Conservation (phyloP, 2,329 filamentous ascomycete genomes). For the Incumbomyces lentus region DNA sequence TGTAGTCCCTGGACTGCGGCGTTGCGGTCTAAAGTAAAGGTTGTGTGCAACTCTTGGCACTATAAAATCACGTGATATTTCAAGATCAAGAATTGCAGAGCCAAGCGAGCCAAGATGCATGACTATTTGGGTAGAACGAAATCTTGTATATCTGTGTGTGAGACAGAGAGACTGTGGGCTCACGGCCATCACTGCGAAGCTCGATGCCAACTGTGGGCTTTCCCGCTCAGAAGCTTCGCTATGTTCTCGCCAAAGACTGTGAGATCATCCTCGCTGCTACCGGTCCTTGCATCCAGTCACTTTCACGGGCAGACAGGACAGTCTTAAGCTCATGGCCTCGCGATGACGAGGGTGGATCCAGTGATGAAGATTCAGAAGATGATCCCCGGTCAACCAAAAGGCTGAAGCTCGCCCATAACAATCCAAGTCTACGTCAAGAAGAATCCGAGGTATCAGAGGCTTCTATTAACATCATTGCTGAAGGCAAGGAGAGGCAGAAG, state of each 20-base stretch:
- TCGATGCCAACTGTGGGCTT: constrained; percentile 28
- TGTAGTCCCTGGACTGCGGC: constrained; percentile 9
- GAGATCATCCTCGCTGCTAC: constrained; percentile 61
- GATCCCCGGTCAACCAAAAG: constrained; percentile 35
- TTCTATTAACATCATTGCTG: constrained; percentile 21
- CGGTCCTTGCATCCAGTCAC: constrained; percentile 60
- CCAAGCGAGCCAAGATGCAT: no score
- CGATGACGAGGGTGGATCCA: constrained; percentile 21
- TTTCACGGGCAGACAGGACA: constrained; percentile 48
- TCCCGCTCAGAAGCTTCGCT: constrained; percentile 56
- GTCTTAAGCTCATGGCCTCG: constrained; percentile 52
- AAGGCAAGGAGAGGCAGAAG: constrained; percentile 14
- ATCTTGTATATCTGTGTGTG: no score
- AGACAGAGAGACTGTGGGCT: no score
- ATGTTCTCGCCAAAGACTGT: constrained; percentile 23
- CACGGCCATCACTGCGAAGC: neutral
- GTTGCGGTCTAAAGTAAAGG: neutral
- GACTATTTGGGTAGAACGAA: no score
- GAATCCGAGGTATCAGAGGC: constrained; percentile 15
- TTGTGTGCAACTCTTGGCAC: neutral
- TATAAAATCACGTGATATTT: neutral
- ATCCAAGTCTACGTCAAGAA: constrained; percentile 12
- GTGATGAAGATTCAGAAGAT: constrained; percentile 22
- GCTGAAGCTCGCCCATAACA: constrained; percentile 25
- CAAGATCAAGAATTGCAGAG: no score